Conservation (phyloP, 345 rosid species). For the Viola odorata region DNA sequence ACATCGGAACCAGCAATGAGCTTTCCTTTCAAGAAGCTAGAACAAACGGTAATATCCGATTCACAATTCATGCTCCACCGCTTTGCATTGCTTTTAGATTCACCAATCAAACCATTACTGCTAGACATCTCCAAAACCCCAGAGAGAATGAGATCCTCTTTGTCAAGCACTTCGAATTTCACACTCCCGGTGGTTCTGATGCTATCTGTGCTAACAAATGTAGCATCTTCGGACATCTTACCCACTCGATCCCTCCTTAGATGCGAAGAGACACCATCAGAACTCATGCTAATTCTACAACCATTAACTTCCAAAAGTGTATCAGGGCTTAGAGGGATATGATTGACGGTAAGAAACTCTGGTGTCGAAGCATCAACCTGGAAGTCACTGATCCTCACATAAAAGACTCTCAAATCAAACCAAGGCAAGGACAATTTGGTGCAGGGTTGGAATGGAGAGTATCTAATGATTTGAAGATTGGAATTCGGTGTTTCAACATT, state of each 20-base stretch:
- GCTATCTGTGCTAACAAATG: constrained; percentile 81
- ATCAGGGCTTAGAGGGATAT: constrained; percentile 65
- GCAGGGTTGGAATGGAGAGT: constrained; percentile 51
- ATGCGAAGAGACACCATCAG: constrained; percentile 52
- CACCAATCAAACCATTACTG: constrained; percentile 47
- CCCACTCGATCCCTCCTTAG: constrained; percentile 82
- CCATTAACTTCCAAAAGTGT: constrained; percentile 81
- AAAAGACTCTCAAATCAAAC: constrained; percentile 88
- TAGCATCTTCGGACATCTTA: constrained; percentile 75
- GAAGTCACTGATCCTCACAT: constrained; percentile 72
- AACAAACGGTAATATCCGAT: constrained; percentile 39
- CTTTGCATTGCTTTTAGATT: constrained; percentile 47
- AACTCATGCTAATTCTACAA: constrained; percentile 43
- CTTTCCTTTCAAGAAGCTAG: constrained; percentile 67
- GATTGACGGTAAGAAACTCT: constrained; percentile 63
- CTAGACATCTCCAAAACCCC: constrained; percentile 66
- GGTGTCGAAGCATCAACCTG: constrained; percentile 63
- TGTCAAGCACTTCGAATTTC: constrained; percentile 68
- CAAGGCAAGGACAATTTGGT: constrained; percentile 40
- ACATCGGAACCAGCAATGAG: constrained; percentile 40
- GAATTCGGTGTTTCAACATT: constrained; percentile 30
- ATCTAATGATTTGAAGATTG: constrained; percentile 53
- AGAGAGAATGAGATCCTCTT: constrained; percentile 56
- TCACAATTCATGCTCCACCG: constrained; percentile 80
- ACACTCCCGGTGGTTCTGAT: constrained; percentile 76